Percentiles rank a stretch among this genome's conserved stretches.
phyloP scores from a whole-genome alignment of 345 rosid species.

The Melaleuca alternifolia region DNA sequence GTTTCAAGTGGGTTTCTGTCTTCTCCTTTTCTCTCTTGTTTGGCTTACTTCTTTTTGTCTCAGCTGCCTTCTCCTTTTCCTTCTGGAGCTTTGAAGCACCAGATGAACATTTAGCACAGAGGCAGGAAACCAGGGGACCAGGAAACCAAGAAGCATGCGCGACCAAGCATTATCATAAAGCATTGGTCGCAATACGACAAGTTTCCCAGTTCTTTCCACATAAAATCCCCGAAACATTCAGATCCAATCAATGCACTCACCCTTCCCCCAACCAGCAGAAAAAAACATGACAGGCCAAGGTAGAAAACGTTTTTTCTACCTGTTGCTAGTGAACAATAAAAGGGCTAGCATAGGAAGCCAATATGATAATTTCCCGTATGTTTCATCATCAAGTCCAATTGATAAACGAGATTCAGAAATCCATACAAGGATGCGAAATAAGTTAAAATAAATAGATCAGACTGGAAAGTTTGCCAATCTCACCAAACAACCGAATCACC shows the following conservation, averaged over 20 bases:
- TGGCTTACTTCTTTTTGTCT: slow-evolving; percentile 18
- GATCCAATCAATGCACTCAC: not conserved
- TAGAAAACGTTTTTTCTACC: not conserved
- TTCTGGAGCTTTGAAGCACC: slow-evolving; percentile 40
- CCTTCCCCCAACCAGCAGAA: not conserved
- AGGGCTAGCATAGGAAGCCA: not conserved
- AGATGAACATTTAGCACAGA: slow-evolving; percentile 22
- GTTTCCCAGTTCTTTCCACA: not conserved
- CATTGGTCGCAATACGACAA: not conserved
- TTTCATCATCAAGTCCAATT: not conserved
- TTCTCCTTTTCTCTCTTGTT: slow-evolving; percentile 19
- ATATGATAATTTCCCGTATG: not conserved
- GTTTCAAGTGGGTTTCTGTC: slow-evolving; percentile 6
- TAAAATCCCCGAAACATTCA: not conserved
- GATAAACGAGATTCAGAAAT: not conserved
- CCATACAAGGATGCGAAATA: not conserved
- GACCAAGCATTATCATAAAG: not conserved
- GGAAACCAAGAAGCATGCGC: slow-evolving; percentile 3
- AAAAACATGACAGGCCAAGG: not conserved
- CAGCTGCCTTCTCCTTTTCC: slow-evolving; percentile 16
- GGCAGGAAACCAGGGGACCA: not conserved
- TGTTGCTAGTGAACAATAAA: not conserved
- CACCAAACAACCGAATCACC: not conserved
- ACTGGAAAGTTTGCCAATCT: not conserved
- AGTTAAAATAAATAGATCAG: not conserved